phyloP scores from a whole-genome alignment of 345 rosid genomes.

The Euclidium syriacum region DNA sequence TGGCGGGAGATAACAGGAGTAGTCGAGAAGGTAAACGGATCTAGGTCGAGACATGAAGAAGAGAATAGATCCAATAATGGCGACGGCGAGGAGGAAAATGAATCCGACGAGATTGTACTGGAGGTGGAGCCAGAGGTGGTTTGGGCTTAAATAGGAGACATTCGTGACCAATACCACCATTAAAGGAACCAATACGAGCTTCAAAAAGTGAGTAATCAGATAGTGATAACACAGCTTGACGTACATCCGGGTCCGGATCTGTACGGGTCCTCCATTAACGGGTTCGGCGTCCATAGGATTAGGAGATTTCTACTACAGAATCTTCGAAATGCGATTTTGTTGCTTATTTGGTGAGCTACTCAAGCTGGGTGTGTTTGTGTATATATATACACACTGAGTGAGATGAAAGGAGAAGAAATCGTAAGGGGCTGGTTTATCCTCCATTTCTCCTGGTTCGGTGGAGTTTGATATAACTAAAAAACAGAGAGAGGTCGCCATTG shows the following conservation, averaged over 20 bases:
- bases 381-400: not conserved
- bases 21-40: slow-evolving; percentile 66
- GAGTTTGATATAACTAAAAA: slow-evolving; percentile 28
- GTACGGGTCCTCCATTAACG: slow-evolving; percentile 32
- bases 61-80: slow-evolving; percentile 48
- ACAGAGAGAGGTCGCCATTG: slow-evolving; percentile 27
- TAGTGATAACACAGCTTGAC: slow-evolving; percentile 75
- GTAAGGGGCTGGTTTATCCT: not conserved
- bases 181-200: slow-evolving; percentile 49
- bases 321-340: not conserved
- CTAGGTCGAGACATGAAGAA: slow-evolving; percentile 70
- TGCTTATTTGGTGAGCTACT: not conserved
- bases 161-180: slow-evolving; percentile 43
- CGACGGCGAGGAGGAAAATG: slow-evolving; percentile 41
- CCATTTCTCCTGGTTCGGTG: slow-evolving; percentile 23
- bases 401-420: not conserved
- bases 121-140: slow-evolving; percentile 52
- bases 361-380: not conserved
- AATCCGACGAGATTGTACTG: slow-evolving; percentile 55
- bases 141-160: slow-evolving; percentile 47
- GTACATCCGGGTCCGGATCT: slow-evolving; percentile 56
- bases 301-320: not conserved
- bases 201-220: slow-evolving; percentile 45
- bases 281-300: slow-evolving; percentile 36
- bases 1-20: slow-evolving; percentile 76